A percentile compares a stretch with the other conserved stretches of the same genome.
phyloP scores from a whole-genome alignment of 164 flowering plant species.

The Akebia trifoliata region DNA sequence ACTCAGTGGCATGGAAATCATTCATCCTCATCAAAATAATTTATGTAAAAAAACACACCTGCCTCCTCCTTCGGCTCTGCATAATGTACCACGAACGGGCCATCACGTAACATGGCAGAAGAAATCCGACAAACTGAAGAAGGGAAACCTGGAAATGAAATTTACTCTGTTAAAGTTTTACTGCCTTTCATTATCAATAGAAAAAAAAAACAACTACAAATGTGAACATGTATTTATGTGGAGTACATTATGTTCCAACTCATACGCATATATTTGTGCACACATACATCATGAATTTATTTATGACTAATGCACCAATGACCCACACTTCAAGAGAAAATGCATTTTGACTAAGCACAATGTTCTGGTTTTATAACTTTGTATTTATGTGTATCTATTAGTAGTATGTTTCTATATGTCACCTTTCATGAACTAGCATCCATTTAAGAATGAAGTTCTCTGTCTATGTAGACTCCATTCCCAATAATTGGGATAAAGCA shows the following conservation, averaged over 20 bases:
- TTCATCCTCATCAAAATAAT: not conserved
- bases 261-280: no score
- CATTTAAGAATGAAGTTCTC: no score
- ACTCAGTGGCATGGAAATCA: not conserved
- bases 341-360: no score
- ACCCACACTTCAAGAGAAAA: no score
- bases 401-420: no score
- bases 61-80: constrained; percentile 57
- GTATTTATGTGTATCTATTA: no score
- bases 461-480: no score
- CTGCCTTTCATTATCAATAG: not conserved
- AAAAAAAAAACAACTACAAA: not conserved
- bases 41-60: constrained; percentile 27
- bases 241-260: not conserved
- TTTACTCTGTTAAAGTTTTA: not conserved
- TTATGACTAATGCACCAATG: no score
- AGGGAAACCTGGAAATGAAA: constrained; percentile 50
- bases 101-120: constrained; percentile 61
- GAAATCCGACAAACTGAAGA: constrained; percentile 64
- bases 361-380: no score
- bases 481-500: no score
- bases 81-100: constrained; percentile 48
- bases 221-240: not conserved
- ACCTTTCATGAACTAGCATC: no score
- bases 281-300: no score